Evolutionary conservation across 306 rosid species (phyloP).

Genomic region (Medicago truncatula): DNA sequence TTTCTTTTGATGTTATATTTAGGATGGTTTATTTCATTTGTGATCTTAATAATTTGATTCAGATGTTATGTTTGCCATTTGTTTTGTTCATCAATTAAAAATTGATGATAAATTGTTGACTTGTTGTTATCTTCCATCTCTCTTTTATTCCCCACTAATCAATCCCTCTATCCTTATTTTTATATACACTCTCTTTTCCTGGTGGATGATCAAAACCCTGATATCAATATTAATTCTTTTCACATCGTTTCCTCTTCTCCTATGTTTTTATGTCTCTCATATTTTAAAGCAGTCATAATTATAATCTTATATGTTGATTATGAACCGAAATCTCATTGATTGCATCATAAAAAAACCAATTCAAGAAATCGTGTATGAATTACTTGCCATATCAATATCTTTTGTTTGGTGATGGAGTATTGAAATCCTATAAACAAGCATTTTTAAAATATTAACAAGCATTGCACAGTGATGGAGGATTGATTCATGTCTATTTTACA

Average conservation of each 20-base stretch:
- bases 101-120: neutral
- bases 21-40: constrained; percentile 12
- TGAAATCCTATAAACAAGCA: constrained; percentile 1
- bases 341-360: neutral
- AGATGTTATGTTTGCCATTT: neutral
- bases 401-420: neutral
- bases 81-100: neutral
- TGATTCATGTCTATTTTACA: constrained; percentile 35
- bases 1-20: neutral
- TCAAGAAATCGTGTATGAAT: neutral
- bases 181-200: neutral
- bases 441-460: neutral
- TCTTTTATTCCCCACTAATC: neutral
- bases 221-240: neutral
- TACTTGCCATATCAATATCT: neutral
- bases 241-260: neutral
- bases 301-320: constrained; percentile 1
- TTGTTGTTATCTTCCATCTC: neutral
- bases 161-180: neutral
- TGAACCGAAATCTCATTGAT: constrained; percentile 11
- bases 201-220: neutral
- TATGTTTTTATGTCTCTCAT: neutral
- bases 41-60: neutral
- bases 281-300: neutral
- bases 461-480: neutral